Evolutionary conservation across 1,284 basidiomycete species (phyloP), one percentile per base, ranked within the genome.

Genomic region (Pseudozyma flocculosa): DNA sequence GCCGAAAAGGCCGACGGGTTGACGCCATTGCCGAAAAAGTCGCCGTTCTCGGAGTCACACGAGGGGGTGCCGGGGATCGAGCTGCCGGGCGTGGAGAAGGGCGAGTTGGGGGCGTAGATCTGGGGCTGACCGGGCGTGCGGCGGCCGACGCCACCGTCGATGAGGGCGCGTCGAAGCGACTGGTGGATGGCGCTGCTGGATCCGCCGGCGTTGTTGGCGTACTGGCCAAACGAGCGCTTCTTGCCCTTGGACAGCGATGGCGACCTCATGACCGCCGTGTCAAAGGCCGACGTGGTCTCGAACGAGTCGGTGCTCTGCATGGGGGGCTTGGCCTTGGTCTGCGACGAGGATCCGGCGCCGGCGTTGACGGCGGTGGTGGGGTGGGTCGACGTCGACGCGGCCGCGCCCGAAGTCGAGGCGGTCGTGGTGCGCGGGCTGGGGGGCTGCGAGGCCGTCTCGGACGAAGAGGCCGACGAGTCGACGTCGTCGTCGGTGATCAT

Each of bases 171-270:
- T 42, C 70, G 70, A 23, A 78, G 63, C 1, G 72, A 75, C 42
- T 70, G 66, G 45, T 72, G 65, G 3, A 68, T 53, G 43, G 61
- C 49, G 9, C 41, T 14, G 29, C 18, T 42, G 37, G 37, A 38
- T 19, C 62, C 62, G 40, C 52, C 50, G 44, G 54, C 54, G 22
- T 55, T 62, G 43, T 46, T 66, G 39, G 59, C 43, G 43, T 70
- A 72, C 47, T 73, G 71, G 21, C 70, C 72, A 24, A 73, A 75
- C 0, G 70, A 65, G 29, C 75, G 74, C 67, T 78, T 78, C 64
- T 73, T 76, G 54, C 71, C 68, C 46, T 73, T 73, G 37, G 48
- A 39, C 32, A 50, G 48, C 22, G 66, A 61, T 17, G 70, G 68
- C 38, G 61, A 70, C 22, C 65, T 62, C 68, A 73, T 72, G 21